Base-by-base conservation (phyloP, 176 grass and related monocot species). In the Oryza longistaminata region DNA sequence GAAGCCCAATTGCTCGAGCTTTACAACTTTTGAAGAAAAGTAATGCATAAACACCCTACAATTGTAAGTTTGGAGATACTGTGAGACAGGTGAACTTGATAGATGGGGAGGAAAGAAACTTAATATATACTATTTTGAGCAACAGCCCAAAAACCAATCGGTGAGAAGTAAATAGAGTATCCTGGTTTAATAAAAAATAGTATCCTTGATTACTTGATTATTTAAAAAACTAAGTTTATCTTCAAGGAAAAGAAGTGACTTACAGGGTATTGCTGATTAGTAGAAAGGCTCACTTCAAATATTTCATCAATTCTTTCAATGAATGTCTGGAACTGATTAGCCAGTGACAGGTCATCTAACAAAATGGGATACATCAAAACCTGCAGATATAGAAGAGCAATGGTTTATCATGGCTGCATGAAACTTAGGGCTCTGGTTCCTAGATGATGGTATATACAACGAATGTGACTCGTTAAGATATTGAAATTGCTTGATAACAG, bases 261-360 rank as follows among this genome's bases (percentile, higher is more conserved):
- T 97, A 97, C 95, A 65, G 91, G 89, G 81, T 98, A 98, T 69
- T 98, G 91, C 71, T 98, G 96, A 89, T 93, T 94, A 86, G 78
- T 88, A 73, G 96, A 93, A 75, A 98, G 93, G 73, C 89, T 90
- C 83, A 98, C 70, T 90, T 95, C 87, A 53, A 90, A 93, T 37
- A 87, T 88, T 71, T 98, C 77, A 85, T 98, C 96, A 76, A 98
- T 80, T 70, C 87, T 83, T 85, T 98, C 93, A 87, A 98, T 92
- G 77, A 98, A 98, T 21, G 79, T 80, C 73, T 93, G 96, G 70
- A 98, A 98, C 83, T 98, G 91, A 89, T 88, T 88, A 64, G 91
- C 91, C 73, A 98, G 86, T 76, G 83, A 92, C 33, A 88, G 77
- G 58, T 98, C 96, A 69, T 95, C 93, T 46, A 98, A 77, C 21